Evolutionary conservation across 1,284 basidiomycete species (phyloP).

Genomic region (Mycena citricolor): DNA sequence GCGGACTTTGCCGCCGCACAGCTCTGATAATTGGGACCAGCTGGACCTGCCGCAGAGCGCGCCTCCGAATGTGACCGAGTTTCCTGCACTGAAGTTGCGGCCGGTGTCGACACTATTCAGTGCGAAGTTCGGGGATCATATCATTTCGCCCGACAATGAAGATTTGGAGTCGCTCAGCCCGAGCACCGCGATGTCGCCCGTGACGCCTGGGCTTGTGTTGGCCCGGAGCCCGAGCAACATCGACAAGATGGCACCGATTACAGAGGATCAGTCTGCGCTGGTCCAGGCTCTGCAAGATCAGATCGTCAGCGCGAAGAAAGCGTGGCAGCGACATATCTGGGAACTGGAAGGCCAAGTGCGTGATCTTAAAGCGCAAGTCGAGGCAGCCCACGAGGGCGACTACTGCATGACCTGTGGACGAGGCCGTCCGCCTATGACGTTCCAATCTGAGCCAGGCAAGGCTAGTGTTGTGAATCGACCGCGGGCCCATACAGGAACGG

Average conservation of each 20-base stretch:
- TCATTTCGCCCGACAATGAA: constrained; percentile 44
- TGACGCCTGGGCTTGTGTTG: constrained; percentile 45
- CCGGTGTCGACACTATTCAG: constrained; percentile 78
- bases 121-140: constrained; percentile 64
- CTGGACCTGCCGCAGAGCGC: constrained; percentile 52
- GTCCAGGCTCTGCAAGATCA: constrained; percentile 63
- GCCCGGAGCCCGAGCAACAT: constrained; percentile 30
- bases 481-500: constrained; percentile 62
- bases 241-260: constrained; percentile 34
- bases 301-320: constrained; percentile 54
- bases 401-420: constrained; percentile 66
- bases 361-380: constrained; percentile 66
- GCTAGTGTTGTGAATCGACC: constrained; percentile 68
- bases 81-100: constrained; percentile 65
- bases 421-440: constrained; percentile 34
- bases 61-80: constrained; percentile 60
- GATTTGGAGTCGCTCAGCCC: constrained; percentile 51
- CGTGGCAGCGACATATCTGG: constrained; percentile 71
- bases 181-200: constrained; percentile 47
- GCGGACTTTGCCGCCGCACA: constrained; percentile 23
- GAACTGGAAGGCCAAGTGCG: constrained; percentile 73
- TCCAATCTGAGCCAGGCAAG: constrained; percentile 8
- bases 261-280: constrained; percentile 47
- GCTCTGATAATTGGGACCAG: constrained; percentile 29
- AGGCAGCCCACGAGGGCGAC: constrained; percentile 39